Percentiles rank a stretch among this genome's conserved stretches.
Conservation (phyloP, 345 rosid genomes). For the Mangifera indica region DNA sequence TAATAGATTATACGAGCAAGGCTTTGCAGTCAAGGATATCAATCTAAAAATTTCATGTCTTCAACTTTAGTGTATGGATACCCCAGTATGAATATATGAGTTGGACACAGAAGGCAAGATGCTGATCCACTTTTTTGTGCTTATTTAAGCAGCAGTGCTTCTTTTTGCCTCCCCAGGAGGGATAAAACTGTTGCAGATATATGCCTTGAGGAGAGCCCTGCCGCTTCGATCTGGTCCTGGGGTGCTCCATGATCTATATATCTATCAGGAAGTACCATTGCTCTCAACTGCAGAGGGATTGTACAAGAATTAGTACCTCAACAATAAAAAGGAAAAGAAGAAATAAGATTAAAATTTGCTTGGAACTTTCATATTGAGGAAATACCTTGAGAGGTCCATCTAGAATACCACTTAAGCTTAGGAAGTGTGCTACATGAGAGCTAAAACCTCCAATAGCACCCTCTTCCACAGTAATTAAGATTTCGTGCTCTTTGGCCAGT, state of each 20-base stretch:
- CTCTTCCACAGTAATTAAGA: slow-evolving; percentile 79
- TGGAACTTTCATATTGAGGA: background rate
- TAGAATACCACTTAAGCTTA: slow-evolving; percentile 63
- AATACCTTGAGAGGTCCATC: slow-evolving; percentile 78
- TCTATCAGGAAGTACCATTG: slow-evolving; percentile 75
- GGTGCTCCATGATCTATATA: slow-evolving; percentile 69
- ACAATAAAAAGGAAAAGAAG: background rate
- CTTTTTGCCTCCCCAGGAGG: slow-evolving; percentile 54
- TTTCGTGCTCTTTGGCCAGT: slow-evolving; percentile 68
- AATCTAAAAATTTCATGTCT: background rate
- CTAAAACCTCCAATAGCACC: slow-evolving; percentile 89
- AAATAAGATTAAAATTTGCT: background rate
- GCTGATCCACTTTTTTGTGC: slow-evolving; percentile 3
- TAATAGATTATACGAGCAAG: background rate
- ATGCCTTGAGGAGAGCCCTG: slow-evolving; percentile 63
- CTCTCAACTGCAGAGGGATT: slow-evolving; percentile 46
- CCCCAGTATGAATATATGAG: background rate
- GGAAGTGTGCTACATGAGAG: slow-evolving; percentile 78
- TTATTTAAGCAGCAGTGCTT: slow-evolving; percentile 50
- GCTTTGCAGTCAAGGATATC: background rate
- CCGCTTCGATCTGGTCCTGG: slow-evolving; percentile 55
- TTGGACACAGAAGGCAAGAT: background rate
- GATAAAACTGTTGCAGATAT: slow-evolving; percentile 60
- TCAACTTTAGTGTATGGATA: slow-evolving; percentile 5
- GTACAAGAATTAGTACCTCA: slow-evolving; percentile 9